phyloP scores from a whole-genome alignment of 176 grass and related monocot species.

The Otatea glauca region DNA sequence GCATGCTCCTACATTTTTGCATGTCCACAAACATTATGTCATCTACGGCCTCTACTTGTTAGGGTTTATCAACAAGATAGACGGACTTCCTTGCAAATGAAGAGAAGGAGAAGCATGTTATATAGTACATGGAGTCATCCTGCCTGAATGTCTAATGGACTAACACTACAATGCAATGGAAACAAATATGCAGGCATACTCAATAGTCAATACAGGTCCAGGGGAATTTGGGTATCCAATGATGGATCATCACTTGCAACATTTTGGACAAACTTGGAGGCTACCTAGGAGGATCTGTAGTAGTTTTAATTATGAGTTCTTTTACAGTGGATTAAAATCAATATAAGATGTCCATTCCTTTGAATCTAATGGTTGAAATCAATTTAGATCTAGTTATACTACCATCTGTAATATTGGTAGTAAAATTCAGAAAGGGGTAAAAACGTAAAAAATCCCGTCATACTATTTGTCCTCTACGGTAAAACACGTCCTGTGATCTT shows the following conservation, averaged over 20 bases:
- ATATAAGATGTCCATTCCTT: too few species aligned
- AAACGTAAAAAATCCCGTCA: too few species aligned
- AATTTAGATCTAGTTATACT: too few species aligned
- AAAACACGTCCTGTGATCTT: too few species aligned
- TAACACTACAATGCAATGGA: neutral
- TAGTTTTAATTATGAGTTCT: too few species aligned
- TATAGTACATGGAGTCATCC: neutral
- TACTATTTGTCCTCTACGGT: too few species aligned
- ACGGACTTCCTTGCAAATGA: slow-evolving; percentile 45
- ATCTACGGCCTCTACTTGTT: slow-evolving; percentile 25
- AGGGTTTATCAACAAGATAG: slow-evolving; percentile 38
- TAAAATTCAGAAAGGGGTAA: too few species aligned
- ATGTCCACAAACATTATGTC: slow-evolving; percentile 41
- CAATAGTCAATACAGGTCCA: slow-evolving; percentile 14
- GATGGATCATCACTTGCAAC: neutral
- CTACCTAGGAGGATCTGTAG: too few species aligned
- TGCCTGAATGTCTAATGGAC: slow-evolving; percentile 10
- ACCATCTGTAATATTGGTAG: too few species aligned
- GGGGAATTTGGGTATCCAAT: slow-evolving; percentile 9
- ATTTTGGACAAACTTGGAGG: neutral
- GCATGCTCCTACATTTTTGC: neutral
- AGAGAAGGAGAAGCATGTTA: slow-evolving; percentile 11
- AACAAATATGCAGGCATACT: slow-evolving; percentile 25
- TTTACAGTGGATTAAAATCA: too few species aligned
- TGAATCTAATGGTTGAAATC: too few species aligned